Evolutionary conservation across 1,139 yeast genomes (phyloP).

Genomic region (Diutina scorzettiae): DNA sequence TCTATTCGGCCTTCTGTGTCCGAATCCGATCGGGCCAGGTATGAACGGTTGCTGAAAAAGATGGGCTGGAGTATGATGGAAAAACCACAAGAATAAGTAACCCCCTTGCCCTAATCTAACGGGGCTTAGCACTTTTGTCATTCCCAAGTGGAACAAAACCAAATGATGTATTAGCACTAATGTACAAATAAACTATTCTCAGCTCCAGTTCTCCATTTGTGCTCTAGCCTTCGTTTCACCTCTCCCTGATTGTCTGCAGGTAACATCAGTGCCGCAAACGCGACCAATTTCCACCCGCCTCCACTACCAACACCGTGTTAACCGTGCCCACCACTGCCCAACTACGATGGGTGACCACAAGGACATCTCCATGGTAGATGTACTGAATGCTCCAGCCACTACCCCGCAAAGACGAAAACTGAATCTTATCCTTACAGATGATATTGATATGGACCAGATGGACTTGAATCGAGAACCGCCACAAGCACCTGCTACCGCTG

Average conservation of each 20-base stretch:
- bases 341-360: constrained; percentile 9
- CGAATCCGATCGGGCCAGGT: constrained; percentile 70
- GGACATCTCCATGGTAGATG: constrained; percentile 34
- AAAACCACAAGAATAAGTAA: neutral
- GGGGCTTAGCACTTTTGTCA: no score
- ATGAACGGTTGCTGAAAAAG: constrained; percentile 49
- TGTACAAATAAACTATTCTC: no score
- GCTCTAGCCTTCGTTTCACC: no score
- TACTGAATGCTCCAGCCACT: constrained; percentile 17
- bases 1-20: constrained; percentile 85
- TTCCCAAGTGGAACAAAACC: no score
- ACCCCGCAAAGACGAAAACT: constrained; percentile 22
- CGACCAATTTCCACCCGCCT: neutral
- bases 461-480: constrained; percentile 16
- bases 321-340: neutral
- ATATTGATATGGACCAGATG: constrained; percentile 26
- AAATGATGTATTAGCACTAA: no score
- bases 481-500: constrained; percentile 7
- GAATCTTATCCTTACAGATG: constrained; percentile 31
- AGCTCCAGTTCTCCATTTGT: no score
- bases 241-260: no score
- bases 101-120: no score
- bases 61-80: constrained; percentile 40
- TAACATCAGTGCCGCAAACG: neutral
- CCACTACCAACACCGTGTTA: neutral